Evolutionary conservation across 2,329 filamentous ascomycete genomes (phyloP), one percentile per base, ranked within the genome.

Genomic region (Didymella keratinophila): DNA sequence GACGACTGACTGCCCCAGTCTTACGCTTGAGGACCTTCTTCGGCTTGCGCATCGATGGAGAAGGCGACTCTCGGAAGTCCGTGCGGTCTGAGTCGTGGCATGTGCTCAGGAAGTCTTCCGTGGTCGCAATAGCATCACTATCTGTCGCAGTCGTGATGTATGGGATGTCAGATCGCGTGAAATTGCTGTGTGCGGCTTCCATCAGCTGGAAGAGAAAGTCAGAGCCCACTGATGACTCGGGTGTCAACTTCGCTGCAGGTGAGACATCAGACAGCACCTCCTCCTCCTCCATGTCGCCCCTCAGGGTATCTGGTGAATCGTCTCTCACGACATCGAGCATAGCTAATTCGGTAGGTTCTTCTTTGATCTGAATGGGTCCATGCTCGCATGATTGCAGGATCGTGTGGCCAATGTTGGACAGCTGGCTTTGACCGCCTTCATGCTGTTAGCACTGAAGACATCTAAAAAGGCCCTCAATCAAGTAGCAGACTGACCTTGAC

Each of bases 11-110:
- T 4, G 20, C 41, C 9, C 30, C 18, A 3, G 32, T 30, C 1
- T 21, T 21, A n/a, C 28, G 21, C 5, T 11, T 37, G 20, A 11
- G n/a, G 8, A 2, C 18, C 12, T 23, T 23, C 2, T 25, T 32
- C 10, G 18, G 18, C 28, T 27, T 46, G 9, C 54, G 48, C 7
- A 48, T 11, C 1, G 42, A 43, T 0, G 56, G 56, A 2, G 49
- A 58, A 2, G 37, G 36, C 0, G 43, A 27, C 7, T 30, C 25
- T 32, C 16, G 50, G 21, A 58, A 54, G n/a, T 58, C 56, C 1
- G 56, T 58, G 10, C 56, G n/a, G 1, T 53, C 50, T 3, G 50
- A 46, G 1, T 50, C 50, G n/a, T 53, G 50, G 2, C 34, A 34
- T 2, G 32, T n/a, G 1, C 50, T 8, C 4, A 39, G 5, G 12